Evolutionary conservation across 2,329 filamentous ascomycete species (phyloP).

Genomic region (Colletotrichum sp.): DNA sequence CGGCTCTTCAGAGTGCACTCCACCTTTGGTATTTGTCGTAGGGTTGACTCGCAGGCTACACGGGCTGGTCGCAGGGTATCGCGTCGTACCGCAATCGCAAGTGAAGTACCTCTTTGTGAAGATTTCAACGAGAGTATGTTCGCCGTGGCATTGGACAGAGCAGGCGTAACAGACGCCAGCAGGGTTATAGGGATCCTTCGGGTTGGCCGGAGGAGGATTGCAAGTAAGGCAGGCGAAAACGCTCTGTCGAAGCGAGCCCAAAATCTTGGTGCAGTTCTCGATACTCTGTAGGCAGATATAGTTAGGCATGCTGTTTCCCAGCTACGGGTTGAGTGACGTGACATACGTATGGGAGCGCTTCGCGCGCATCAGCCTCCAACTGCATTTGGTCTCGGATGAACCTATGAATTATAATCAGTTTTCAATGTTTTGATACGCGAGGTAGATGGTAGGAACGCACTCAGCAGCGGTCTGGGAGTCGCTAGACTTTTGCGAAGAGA

Average conservation of each 20-base stretch:
- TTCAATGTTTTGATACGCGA: not conserved
- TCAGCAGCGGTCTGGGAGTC: constrained; percentile 77
- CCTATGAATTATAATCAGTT: constrained; percentile 43
- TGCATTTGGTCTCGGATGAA: constrained; percentile 90
- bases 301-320: not conserved
- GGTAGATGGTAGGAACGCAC: constrained; percentile 39
- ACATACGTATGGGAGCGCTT: constrained; percentile 89
- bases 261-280: constrained; percentile 88
- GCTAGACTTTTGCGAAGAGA: constrained; percentile 63
- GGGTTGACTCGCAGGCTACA: constrained; percentile 79
- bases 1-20: constrained; percentile 77
- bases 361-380: constrained; percentile 92
- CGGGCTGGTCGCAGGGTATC: constrained; percentile 71
- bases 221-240: constrained; percentile 95
- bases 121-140: constrained; percentile 92
- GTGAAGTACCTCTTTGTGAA: constrained; percentile 96
- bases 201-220: constrained; percentile 75
- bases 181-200: constrained; percentile 67
- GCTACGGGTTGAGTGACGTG: not conserved
- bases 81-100: constrained; percentile 93
- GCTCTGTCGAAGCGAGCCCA: constrained; percentile 85
- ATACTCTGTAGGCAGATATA: constrained; percentile 69
- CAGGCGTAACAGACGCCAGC: constrained; percentile 96
- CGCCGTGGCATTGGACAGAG: constrained; percentile 94
- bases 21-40: constrained; percentile 76